Evolutionary conservation across 495 filamentous ascomycete species (phyloP).

Genomic region (Neurospora terricola): DNA sequence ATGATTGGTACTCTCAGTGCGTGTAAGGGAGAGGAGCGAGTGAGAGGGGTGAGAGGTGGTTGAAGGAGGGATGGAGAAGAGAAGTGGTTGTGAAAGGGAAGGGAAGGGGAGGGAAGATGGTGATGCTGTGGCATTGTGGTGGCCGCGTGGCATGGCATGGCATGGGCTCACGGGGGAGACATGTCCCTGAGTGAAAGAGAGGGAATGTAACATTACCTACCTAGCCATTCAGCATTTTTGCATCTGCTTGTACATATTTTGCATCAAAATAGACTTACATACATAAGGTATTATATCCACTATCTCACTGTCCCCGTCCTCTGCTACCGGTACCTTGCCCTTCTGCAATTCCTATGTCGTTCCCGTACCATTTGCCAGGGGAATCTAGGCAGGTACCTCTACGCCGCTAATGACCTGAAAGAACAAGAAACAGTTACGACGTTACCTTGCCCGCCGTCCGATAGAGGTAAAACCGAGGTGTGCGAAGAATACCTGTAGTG

Average conservation of each 20-base stretch:
- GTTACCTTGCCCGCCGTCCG: too few species aligned
- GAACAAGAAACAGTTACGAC: too few species aligned
- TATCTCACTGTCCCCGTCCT: background rate
- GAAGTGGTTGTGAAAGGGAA: background rate
- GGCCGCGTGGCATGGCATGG: background rate
- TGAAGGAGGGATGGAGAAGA: background rate
- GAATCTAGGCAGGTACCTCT: too few species aligned
- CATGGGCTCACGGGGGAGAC: background rate
- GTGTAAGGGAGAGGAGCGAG: background rate
- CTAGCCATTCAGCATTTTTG: background rate
- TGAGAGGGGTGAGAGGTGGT: background rate
- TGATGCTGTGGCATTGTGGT: background rate
- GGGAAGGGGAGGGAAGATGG: background rate
- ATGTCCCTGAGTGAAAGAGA: background rate
- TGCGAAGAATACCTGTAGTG: too few species aligned
- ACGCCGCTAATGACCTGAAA: too few species aligned
- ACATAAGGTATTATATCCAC: background rate
- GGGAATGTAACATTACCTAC: background rate
- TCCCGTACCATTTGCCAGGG: too few species aligned
- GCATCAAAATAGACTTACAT: background rate
- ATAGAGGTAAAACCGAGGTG: too few species aligned
- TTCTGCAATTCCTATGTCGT: too few species aligned
- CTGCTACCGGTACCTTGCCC: background rate
- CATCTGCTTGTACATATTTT: background rate
- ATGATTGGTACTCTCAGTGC: conserved; percentile 31